Evolutionary conservation across 768 basidiomycete genomes (phyloP).

Genomic region (Termitomyces sp.): DNA sequence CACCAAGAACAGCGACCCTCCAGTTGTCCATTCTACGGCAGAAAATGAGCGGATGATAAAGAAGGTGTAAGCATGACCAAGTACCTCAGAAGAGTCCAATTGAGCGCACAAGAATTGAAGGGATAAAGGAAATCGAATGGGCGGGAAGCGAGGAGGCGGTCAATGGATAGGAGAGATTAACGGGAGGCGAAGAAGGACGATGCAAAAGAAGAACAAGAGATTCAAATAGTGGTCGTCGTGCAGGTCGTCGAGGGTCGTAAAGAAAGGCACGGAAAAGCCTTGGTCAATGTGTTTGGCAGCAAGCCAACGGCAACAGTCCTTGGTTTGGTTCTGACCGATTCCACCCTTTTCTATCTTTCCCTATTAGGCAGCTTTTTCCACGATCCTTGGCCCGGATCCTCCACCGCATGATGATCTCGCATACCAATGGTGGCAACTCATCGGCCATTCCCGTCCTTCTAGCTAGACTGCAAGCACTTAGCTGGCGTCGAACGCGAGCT

Average conservation of each 20-base stretch:
- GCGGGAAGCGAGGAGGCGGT: slow-evolving; percentile 10
- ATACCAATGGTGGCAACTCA: not conserved
- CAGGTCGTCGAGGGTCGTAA: slow-evolving; percentile 52
- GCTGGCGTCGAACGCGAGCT: not conserved
- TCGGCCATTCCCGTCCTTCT: not conserved
- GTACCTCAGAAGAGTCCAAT: slow-evolving; percentile 27
- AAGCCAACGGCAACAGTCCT: slow-evolving; percentile 27
- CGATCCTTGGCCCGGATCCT: slow-evolving; percentile 8
- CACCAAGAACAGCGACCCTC: slow-evolving; percentile 94
- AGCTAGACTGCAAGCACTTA: too few species aligned
- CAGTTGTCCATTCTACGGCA: slow-evolving; percentile 76
- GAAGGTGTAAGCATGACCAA: slow-evolving; percentile 6
- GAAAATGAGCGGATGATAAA: slow-evolving; percentile 14
- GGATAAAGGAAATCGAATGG: slow-evolving; percentile 18
- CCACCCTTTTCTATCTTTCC: slow-evolving; percentile 27
- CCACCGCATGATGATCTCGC: slow-evolving; percentile 1
- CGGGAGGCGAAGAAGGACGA: slow-evolving; percentile 17
- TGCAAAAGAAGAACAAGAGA: slow-evolving; percentile 39
- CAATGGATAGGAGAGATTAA: slow-evolving; percentile 26
- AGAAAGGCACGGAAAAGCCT: slow-evolving; percentile 32
- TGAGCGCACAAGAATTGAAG: slow-evolving; percentile 22
- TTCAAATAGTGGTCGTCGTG: slow-evolving; percentile 45
- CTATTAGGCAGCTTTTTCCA: slow-evolving; percentile 16
- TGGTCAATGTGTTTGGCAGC: slow-evolving; percentile 23
- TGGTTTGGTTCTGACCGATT: slow-evolving; percentile 27